A percentile compares a stretch with the other conserved stretches of the same genome.
phyloP scores from a whole-genome alignment of 352 stramenopile genomes.

The Phytophthora ramorum region DNA sequence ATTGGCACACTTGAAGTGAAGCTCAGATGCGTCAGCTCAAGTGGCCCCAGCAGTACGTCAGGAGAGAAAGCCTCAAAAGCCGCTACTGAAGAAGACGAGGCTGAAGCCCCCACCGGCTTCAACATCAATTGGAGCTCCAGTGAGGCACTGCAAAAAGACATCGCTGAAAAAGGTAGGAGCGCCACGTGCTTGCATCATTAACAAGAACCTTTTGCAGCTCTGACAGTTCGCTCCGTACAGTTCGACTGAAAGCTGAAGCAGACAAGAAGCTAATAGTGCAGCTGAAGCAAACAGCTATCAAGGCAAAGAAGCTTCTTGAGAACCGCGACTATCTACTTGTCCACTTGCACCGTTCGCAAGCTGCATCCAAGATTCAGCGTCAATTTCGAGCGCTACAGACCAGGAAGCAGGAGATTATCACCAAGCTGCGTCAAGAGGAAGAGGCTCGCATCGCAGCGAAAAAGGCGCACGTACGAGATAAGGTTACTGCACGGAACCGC shows the following conservation, averaged over 20 bases:
- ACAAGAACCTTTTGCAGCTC: neutral
- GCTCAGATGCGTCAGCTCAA: constrained; percentile 25
- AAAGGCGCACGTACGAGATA: constrained; percentile 44
- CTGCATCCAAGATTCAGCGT: constrained; percentile 43
- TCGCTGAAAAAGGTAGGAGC: constrained; percentile 48
- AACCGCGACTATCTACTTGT: constrained; percentile 32
- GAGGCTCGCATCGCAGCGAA: constrained; percentile 31
- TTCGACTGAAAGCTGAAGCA: constrained; percentile 33
- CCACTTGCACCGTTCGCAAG: constrained; percentile 34
- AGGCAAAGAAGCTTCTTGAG: constrained; percentile 20
- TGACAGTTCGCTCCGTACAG: constrained; percentile 18
- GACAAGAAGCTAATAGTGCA: constrained; percentile 51
- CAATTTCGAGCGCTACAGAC: constrained; percentile 28
- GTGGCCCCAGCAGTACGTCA: neutral
- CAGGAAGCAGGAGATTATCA: constrained; percentile 18
- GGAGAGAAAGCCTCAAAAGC: neutral
- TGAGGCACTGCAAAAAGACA: constrained; percentile 54
- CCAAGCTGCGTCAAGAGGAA: constrained; percentile 29
- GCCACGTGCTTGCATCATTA: neutral
- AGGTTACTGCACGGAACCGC: constrained; percentile 52
- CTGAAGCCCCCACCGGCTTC: constrained; percentile 36
- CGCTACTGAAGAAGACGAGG: neutral
- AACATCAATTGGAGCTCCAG: constrained; percentile 65
- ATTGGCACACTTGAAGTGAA: constrained; percentile 50
- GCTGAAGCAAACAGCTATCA: constrained; percentile 37